These are phyloP conservation scores for Penicillium sp. DNA, from an alignment of 2,329 filamentous ascomycete genomes.

Conservation along the genomic window DNA sequence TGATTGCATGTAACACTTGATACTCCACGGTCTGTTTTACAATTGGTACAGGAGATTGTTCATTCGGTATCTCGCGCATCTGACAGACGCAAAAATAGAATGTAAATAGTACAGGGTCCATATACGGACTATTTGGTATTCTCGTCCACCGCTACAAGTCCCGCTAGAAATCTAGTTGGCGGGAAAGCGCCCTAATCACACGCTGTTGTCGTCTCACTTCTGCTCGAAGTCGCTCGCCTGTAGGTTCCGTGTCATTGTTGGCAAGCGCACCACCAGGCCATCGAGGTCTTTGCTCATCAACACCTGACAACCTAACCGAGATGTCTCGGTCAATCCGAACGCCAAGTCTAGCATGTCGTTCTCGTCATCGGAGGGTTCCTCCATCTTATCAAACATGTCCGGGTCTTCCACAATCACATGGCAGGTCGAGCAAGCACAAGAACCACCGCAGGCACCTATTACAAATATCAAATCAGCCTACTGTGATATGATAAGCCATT, in stretches of 20 bases:
- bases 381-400: constrained; percentile 71
- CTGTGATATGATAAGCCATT: constrained; percentile 2
- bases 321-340: constrained; percentile 85
- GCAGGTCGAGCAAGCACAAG: constrained; percentile 89
- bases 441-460: constrained; percentile 81
- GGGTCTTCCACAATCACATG: constrained; percentile 80
- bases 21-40: constrained; percentile 20
- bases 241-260: constrained; percentile 91
- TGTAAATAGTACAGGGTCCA: constrained; percentile 31
- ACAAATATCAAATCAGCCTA: constrained; percentile 3
- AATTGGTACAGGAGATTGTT: constrained; percentile 30
- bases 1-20: constrained; percentile 23
- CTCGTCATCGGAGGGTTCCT: constrained; percentile 74
- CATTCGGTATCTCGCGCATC: constrained; percentile 23
- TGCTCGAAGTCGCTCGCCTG: constrained; percentile 85
- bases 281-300: constrained; percentile 87
- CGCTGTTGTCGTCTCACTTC: constrained; percentile 33
- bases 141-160: constrained; percentile 4
- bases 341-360: constrained; percentile 91
- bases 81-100: constrained; percentile 19
- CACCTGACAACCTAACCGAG: constrained; percentile 82
- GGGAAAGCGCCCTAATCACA: constrained; percentile 4
- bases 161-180: constrained; percentile 8
- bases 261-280: constrained; percentile 78
- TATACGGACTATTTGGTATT: constrained; percentile 10